Conservation (phyloP, 2,329 filamentous ascomycete species). For the Cladosporium velox region DNA sequence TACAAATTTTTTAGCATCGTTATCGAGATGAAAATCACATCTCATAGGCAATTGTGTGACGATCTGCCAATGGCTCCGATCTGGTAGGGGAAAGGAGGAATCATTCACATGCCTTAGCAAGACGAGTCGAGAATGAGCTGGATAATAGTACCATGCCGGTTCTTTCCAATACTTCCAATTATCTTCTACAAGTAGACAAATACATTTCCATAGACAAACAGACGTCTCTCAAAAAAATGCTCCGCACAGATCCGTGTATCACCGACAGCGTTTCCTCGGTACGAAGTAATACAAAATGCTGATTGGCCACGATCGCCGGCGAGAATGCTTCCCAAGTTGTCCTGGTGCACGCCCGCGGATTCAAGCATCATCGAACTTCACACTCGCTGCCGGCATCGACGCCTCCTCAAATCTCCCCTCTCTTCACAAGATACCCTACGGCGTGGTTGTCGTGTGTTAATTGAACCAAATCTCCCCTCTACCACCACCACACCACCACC, state of each 20-base stretch:
- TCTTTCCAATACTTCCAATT: not conserved
- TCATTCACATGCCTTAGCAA: not conserved
- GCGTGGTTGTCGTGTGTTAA: constrained; percentile 8
- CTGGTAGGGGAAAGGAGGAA: not conserved
- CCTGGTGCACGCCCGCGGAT: not conserved
- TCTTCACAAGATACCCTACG: constrained; percentile 1
- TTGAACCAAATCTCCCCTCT: constrained; percentile 15
- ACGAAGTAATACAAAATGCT: constrained; percentile 5
- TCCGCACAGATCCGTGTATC: not conserved
- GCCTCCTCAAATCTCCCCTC: constrained; percentile 6
- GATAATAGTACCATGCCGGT: not conserved
- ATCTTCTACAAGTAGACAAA: not conserved
- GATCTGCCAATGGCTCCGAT: not conserved
- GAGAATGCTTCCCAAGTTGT: constrained; percentile 3
- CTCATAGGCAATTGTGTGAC: not conserved
- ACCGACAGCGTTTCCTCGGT: constrained; percentile 1
- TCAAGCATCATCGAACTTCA: constrained; percentile 21
- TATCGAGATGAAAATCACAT: not conserved
- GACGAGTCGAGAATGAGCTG: not conserved
- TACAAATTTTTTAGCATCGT: not conserved
- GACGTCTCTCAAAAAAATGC: not conserved
- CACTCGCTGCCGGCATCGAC: constrained; percentile 3
- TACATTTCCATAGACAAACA: not conserved
- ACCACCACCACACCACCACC: not conserved
- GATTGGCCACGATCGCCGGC: constrained; percentile 12